These are phyloP conservation scores for Pistacia vera DNA, from an alignment of 345 rosid species.

Conservation along the genomic window DNA sequence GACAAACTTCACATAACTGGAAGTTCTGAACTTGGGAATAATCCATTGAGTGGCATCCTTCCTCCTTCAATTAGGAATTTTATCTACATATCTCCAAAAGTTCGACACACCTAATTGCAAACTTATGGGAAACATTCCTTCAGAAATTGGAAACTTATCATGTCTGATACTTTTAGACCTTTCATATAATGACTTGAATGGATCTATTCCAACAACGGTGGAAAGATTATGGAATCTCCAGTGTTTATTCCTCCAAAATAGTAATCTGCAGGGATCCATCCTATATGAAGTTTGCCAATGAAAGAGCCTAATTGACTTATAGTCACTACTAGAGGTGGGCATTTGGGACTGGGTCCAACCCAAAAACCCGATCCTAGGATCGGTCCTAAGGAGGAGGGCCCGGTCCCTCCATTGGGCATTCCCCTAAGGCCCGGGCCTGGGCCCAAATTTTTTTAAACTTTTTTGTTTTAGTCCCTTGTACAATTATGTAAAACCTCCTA, in stretches of 20 bases:
- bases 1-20: background rate
- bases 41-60: no score
- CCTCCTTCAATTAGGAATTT: no score
- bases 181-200: slow-evolving; percentile 1
- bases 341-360: no score
- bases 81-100: background rate
- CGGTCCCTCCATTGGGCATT: no score
- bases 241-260: background rate
- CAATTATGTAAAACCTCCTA: no score
- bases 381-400: no score
- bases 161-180: slow-evolving; percentile 3
- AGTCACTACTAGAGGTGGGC: no score
- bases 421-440: no score
- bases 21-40: accelerated
- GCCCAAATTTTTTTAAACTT: no score
- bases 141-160: slow-evolving; percentile 9
- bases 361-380: no score
- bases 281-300: background rate
- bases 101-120: background rate
- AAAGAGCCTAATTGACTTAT: no score
- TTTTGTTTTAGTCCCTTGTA: no score
- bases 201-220: background rate
- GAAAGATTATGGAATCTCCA: slow-evolving; percentile 3
- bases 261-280: background rate
- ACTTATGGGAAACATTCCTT: slow-evolving; percentile 9